phyloP scores from a whole-genome alignment of 257 asterid genomes.

The Solanum etuberosum region DNA sequence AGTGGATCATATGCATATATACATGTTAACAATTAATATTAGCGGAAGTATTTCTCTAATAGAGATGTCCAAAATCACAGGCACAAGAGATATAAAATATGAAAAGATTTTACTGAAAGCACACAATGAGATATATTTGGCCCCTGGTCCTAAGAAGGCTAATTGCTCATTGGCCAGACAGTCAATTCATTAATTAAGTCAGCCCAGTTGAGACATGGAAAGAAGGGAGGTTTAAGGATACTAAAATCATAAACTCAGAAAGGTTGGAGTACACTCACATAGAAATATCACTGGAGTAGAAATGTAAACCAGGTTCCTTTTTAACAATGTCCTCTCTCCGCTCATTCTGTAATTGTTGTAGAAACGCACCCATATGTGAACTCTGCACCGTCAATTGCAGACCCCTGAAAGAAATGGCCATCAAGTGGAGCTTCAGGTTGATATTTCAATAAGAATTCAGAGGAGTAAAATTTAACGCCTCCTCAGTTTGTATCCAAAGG shows the following conservation, averaged over 20 bases:
- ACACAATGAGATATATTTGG: background rate
- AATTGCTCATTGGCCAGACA: background rate
- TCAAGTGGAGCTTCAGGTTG: background rate
- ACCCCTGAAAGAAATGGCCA: conserved; percentile 35
- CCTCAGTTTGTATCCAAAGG: background rate
- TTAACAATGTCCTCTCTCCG: conserved; percentile 49
- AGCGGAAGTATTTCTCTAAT: background rate
- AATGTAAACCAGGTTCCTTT: conserved; percentile 70
- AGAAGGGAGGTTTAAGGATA: background rate
- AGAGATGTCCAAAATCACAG: background rate
- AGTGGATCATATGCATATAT: background rate
- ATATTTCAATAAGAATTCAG: background rate
- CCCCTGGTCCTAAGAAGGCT: background rate
- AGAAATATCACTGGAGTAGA: conserved; percentile 76
- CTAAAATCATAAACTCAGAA: background rate
- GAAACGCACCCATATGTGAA: conserved; percentile 78
- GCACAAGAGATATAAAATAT: background rate
- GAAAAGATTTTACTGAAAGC: background rate
- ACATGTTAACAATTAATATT: background rate
- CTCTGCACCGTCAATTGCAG: conserved; percentile 53
- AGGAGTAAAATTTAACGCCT: background rate
- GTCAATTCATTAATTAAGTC: background rate
- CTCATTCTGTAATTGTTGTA: conserved; percentile 73
- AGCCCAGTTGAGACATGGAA: background rate
- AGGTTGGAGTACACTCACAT: conserved; percentile 49